Evolutionary conservation across 176 grass and related monocot species (phyloP).

Genomic region (Avena atlantica): DNA sequence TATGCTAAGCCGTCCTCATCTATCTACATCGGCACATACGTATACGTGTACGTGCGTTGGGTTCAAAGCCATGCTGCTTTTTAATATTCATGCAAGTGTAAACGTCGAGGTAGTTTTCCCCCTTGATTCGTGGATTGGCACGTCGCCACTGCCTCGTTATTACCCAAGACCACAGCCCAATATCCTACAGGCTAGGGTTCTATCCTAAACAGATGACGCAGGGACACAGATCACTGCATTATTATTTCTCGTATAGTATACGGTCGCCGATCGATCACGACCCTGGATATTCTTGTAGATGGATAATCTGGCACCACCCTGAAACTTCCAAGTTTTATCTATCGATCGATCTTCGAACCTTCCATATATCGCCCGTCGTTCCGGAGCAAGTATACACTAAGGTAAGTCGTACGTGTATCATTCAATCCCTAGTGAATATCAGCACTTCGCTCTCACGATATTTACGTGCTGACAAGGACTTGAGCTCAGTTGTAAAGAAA

Average conservation of each 20-base stretch:
- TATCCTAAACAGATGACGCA: constrained; percentile 5
- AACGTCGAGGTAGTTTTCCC: neutral
- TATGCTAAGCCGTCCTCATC: neutral
- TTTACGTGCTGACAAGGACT: neutral
- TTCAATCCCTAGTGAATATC: constrained; percentile 9
- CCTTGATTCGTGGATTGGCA: neutral
- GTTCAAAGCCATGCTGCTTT: constrained; percentile 38
- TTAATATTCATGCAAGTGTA: neutral
- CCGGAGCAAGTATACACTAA: too few relatives aligned
- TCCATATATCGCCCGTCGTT: too few relatives aligned
- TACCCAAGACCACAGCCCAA: constrained; percentile 11
- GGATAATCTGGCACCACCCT: neutral
- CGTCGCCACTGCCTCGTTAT: neutral
- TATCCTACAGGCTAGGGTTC: neutral
- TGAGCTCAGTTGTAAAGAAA: neutral
- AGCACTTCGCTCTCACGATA: constrained; percentile 20
- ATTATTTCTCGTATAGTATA: neutral
- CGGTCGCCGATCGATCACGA: neutral
- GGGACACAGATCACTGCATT: neutral
- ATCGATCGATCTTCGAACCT: neutral
- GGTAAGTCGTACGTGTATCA: too few relatives aligned
- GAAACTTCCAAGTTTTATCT: neutral
- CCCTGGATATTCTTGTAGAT: neutral
- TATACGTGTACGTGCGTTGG: neutral
- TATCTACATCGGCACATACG: too few relatives aligned